These are phyloP conservation scores for Pilasporangium apinafurcum DNA, from an alignment of 352 stramenopile species.

Conservation along the genomic window DNA sequence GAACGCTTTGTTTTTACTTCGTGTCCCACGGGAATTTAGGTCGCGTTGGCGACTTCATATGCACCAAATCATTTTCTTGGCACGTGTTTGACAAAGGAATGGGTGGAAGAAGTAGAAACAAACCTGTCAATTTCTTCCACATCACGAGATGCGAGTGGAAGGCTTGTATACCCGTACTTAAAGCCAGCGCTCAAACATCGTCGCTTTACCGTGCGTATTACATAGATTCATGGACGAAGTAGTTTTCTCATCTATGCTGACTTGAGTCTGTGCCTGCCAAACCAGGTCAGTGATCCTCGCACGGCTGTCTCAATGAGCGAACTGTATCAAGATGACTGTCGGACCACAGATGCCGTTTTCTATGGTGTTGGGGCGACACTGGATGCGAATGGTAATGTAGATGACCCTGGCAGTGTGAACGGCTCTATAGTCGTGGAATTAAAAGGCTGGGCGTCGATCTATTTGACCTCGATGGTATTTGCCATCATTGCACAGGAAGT, in stretches of 20 bases:
- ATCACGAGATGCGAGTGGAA: slow-evolving; percentile 11
- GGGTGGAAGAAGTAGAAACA: slow-evolving; percentile 14
- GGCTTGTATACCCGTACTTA: slow-evolving; percentile 21
- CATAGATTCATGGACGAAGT: no score
- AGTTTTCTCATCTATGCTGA: not conserved
- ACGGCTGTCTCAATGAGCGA: slow-evolving; percentile 10
- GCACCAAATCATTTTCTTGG: slow-evolving; percentile 34
- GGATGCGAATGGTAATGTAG: slow-evolving; percentile 12
- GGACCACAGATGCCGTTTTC: slow-evolving; percentile 11
- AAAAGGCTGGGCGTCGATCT: slow-evolving; percentile 27
- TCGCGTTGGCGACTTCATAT: slow-evolving; percentile 5
- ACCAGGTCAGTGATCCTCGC: slow-evolving; percentile 14
- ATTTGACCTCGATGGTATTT: slow-evolving; percentile 27
- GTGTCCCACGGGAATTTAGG: not conserved
- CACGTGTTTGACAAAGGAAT: slow-evolving; percentile 29
- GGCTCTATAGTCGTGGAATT: slow-evolving; percentile 41
- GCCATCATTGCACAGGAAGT: slow-evolving; percentile 43
- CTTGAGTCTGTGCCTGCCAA: not conserved
- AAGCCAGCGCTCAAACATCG: slow-evolving; percentile 18
- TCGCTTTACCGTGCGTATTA: slow-evolving; percentile 19
- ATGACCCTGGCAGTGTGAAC: slow-evolving; percentile 21
- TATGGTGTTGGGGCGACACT: slow-evolving; percentile 29
- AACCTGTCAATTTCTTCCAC: slow-evolving; percentile 17
- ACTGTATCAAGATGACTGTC: slow-evolving; percentile 24
- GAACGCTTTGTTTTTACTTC: slow-evolving; percentile 1